Evolutionary conservation across 192 early-diverging fungal species (phyloP).

Genomic region (Gonapodya sp.): DNA sequence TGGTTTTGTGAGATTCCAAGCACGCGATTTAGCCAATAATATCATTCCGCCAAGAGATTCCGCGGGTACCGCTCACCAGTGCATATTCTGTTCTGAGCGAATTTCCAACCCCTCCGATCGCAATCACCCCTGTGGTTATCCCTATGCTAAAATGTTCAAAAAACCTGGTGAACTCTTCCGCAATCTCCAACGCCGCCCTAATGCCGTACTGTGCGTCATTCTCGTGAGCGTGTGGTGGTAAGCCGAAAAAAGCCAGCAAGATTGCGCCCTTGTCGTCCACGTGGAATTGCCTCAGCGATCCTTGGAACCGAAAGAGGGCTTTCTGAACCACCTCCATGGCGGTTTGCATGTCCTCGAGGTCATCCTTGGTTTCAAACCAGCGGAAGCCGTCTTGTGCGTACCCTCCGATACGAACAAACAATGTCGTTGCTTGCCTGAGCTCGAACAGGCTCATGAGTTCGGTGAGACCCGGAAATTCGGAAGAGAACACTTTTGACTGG

Average conservation of each 20-base stretch:
- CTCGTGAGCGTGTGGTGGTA: slow-evolving; percentile 41
- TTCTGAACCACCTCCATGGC: slow-evolving; percentile 35
- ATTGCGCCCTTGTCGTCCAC: slow-evolving; percentile 45
- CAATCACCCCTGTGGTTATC: slow-evolving; percentile 41
- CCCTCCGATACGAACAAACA: slow-evolving; percentile 36
- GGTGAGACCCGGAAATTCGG: slow-evolving; percentile 13
- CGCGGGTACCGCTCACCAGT: slow-evolving; percentile 25
- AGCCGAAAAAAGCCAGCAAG: slow-evolving; percentile 38
- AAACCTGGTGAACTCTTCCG: slow-evolving; percentile 23
- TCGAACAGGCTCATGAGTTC: slow-evolving; percentile 34
- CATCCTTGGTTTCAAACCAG: slow-evolving; percentile 22
- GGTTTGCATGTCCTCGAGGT: slow-evolving; percentile 25
- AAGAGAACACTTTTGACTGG: slow-evolving; percentile 31
- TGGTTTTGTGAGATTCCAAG: no score
- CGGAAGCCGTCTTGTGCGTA: slow-evolving; percentile 17
- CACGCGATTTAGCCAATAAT: neutral
- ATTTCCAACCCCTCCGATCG: slow-evolving; percentile 42
- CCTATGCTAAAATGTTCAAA: slow-evolving; percentile 47
- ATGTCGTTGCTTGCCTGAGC: slow-evolving; percentile 40
- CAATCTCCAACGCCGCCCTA: slow-evolving; percentile 32
- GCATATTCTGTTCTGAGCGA: slow-evolving; percentile 39
- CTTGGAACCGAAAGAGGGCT: slow-evolving; percentile 31
- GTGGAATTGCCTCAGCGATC: slow-evolving; percentile 37
- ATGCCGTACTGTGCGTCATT: slow-evolving; percentile 38
- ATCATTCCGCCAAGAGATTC: neutral